A percentile compares a stretch with the other conserved stretches of the same genome.
These are phyloP conservation scores for Blastobotrys chiropterorum DNA, from an alignment of 805 yeast species.

Conservation along the genomic window DNA sequence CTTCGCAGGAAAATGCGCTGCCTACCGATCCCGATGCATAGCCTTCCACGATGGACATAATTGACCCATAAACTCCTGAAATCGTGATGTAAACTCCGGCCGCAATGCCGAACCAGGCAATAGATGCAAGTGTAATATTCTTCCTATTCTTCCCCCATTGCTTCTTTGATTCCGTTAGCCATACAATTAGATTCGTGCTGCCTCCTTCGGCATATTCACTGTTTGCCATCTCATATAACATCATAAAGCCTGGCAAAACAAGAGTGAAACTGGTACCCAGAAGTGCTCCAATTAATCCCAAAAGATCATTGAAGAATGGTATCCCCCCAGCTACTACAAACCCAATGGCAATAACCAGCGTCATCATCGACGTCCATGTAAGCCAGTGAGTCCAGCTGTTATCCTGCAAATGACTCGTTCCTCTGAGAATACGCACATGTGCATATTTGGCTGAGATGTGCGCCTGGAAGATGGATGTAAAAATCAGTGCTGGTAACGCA, in stretches of 20 bases:
- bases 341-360: constrained; percentile 2
- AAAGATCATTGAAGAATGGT: constrained; percentile 6
- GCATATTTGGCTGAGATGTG: constrained; percentile 7
- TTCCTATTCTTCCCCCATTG: background rate
- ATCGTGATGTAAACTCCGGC: constrained; percentile 5
- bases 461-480: constrained; percentile 6
- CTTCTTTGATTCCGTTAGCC: background rate
- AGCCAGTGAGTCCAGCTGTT: constrained; percentile 3
- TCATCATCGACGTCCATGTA: constrained; percentile 4
- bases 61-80: constrained; percentile 5
- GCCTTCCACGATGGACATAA: constrained; percentile 3
- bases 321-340: constrained; percentile 5
- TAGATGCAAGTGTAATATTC: background rate
- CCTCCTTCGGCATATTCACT: background rate
- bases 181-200: background rate
- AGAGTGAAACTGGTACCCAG: constrained; percentile 7
- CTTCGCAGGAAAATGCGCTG: constrained; percentile 5
- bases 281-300: constrained; percentile 5
- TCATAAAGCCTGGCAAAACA: constrained; percentile 5
- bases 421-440: constrained; percentile 4
- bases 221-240: constrained; percentile 1
- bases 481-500: constrained; percentile 4
- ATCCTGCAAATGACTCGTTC: constrained; percentile 3
- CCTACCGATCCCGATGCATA: constrained; percentile 1
- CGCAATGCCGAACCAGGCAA: constrained; percentile 3